Evolutionary conservation across 2,329 filamentous ascomycete species (phyloP).

Genomic region (Cucurbitaria berberidis): DNA sequence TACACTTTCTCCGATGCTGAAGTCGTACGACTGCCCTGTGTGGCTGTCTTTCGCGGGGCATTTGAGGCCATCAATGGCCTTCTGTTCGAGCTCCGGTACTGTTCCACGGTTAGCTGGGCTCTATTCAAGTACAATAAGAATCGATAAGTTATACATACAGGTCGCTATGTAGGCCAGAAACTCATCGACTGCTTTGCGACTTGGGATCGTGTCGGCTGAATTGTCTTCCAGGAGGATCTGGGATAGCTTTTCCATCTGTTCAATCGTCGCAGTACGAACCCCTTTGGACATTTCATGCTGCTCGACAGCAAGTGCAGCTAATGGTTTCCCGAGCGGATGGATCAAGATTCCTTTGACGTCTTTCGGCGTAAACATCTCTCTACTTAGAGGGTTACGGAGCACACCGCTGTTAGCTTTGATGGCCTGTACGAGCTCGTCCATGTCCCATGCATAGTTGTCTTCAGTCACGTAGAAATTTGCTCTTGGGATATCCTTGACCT

Average conservation of each 20-base stretch:
- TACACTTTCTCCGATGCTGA: constrained; percentile 40
- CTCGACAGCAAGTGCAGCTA: constrained; percentile 38
- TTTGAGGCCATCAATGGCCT: constrained; percentile 37
- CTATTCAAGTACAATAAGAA: background rate
- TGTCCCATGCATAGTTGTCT: constrained; percentile 51
- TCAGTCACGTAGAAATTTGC: constrained; percentile 47
- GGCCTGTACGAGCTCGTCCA: constrained; percentile 43
- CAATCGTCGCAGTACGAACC: constrained; percentile 38
- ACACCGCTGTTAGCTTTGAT: constrained; percentile 41
- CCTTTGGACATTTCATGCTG: constrained; percentile 44
- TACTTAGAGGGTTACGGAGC: constrained; percentile 43
- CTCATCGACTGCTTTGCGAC: constrained; percentile 40
- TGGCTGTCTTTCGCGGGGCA: constrained; percentile 43
- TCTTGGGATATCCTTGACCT: constrained; percentile 41
- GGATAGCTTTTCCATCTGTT: constrained; percentile 38
- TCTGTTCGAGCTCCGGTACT: constrained; percentile 38
- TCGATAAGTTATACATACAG: constrained; percentile 21
- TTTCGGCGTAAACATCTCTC: constrained; percentile 44
- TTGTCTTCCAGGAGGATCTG: constrained; percentile 38
- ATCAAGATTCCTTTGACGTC: constrained; percentile 39
- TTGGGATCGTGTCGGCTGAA: constrained; percentile 31
- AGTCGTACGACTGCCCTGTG: constrained; percentile 42
- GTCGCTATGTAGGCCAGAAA: constrained; percentile 44
- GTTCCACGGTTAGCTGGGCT: constrained; percentile 3
- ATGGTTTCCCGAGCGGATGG: constrained; percentile 32